phyloP scores from a whole-genome alignment of 805 yeast genomes.

The Cyberlindnera bimundalis region DNA sequence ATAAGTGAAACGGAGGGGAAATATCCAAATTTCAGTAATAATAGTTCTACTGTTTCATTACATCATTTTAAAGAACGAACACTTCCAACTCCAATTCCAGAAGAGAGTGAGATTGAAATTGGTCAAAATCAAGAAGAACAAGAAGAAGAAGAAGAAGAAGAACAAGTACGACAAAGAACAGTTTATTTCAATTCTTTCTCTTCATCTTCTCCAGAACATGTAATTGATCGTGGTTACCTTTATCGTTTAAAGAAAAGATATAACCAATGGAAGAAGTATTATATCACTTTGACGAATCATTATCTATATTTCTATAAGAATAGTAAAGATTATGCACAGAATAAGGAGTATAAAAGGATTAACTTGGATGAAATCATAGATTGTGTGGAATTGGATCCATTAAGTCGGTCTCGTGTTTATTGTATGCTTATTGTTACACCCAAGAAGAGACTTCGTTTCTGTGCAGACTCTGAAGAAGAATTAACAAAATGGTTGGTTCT shows the following conservation, averaged over 20 bases:
- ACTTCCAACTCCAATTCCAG: conserved; percentile 1
- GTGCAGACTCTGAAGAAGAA: conserved; percentile 44
- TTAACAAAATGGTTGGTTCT: conserved; percentile 47
- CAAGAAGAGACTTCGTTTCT: conserved; percentile 40
- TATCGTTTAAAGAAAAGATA: conserved; percentile 38
- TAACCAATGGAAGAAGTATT: conserved; percentile 47
- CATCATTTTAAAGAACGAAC: conserved; percentile 7
- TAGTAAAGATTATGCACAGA: conserved; percentile 18
- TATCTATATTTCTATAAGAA: conserved; percentile 40
- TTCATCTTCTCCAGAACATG: conserved; percentile 30
- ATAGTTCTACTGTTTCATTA: conserved; percentile 10
- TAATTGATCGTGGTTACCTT: conserved; percentile 41
- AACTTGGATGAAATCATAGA: conserved; percentile 38
- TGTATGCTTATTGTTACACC: conserved; percentile 48
- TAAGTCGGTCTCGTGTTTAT: conserved; percentile 39
- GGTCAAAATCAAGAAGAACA: not conserved
- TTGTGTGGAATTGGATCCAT: conserved; percentile 48
- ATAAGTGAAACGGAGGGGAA: conserved; percentile 7
- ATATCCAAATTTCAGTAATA: not conserved
- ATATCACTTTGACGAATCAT: conserved; percentile 40
- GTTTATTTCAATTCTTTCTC: conserved; percentile 24
- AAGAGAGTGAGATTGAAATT: conserved; percentile 1
- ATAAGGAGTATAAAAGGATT: conserved; percentile 30
- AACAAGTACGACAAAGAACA: conserved; percentile 2
- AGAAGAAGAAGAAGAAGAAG: not conserved